These are phyloP conservation scores for Zygosaccharomyces pseudobailii DNA, from an alignment of 1,139 yeast genomes.

Conservation along the genomic window DNA sequence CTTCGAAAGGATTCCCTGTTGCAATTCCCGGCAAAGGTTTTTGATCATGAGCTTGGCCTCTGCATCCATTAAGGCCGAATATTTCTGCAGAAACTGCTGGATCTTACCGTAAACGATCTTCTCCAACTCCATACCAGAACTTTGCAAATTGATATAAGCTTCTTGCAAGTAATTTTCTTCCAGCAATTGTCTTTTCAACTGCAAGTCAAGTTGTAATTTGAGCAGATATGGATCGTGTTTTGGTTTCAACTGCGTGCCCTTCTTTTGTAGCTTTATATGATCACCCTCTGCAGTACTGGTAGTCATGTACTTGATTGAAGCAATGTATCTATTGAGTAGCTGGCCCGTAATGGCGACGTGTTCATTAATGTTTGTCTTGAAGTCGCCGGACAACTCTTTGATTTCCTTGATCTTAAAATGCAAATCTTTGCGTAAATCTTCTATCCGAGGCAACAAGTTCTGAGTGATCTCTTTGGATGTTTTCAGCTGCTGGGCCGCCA, in stretches of 20 bases:
- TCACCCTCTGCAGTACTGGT: slow-evolving; percentile 16
- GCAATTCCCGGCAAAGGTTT: slow-evolving; percentile 56
- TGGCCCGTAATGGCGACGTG: slow-evolving; percentile 41
- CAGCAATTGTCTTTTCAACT: slow-evolving; percentile 59
- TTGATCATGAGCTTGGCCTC: slow-evolving; percentile 56
- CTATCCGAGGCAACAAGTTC: slow-evolving; percentile 62
- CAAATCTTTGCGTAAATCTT: slow-evolving; percentile 63
- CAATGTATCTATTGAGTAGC: slow-evolving; percentile 41
- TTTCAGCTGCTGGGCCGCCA: slow-evolving; percentile 42
- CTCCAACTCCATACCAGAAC: slow-evolving; percentile 67
- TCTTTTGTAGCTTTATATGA: slow-evolving; percentile 15
- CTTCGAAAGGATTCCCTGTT: slow-evolving; percentile 58
- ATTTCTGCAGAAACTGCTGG: slow-evolving; percentile 54
- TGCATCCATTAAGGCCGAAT: slow-evolving; percentile 49
- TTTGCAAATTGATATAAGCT: slow-evolving; percentile 64
- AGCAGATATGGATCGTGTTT: slow-evolving; percentile 63
- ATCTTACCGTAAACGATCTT: slow-evolving; percentile 62
- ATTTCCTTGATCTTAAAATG: slow-evolving; percentile 59
- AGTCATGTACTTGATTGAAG: slow-evolving; percentile 34
- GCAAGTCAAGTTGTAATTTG: slow-evolving; percentile 60
- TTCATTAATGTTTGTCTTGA: slow-evolving; percentile 34
- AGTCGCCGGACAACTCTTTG: slow-evolving; percentile 33
- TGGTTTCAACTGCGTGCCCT: slow-evolving; percentile 25
- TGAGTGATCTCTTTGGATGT: slow-evolving; percentile 55
- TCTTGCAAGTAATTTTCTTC: slow-evolving; percentile 70